Evolutionary conservation across 73 alveolate genomes (phyloP).

Genomic region (Paramecium pentaurelia): DNA sequence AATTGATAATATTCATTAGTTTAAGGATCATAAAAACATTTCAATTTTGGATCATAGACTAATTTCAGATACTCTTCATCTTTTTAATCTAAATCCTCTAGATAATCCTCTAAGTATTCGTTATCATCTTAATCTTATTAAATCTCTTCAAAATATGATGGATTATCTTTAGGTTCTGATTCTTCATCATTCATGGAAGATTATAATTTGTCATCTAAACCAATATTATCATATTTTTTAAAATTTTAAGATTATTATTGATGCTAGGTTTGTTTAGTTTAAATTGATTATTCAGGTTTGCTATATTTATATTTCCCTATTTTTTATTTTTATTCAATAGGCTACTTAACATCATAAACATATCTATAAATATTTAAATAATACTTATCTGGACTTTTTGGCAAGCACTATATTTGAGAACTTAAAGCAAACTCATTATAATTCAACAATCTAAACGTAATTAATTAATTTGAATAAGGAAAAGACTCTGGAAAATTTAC

Average conservation of each 20-base stretch:
- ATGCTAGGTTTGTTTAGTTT: background rate
- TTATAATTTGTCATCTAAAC: background rate
- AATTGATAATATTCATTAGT: constrained; percentile 22
- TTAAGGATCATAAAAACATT: constrained; percentile 43
- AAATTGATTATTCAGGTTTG: background rate
- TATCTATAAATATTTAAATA: background rate
- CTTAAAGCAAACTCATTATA: constrained; percentile 2
- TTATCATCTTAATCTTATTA: background rate
- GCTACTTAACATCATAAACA: background rate
- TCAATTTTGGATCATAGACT: background rate
- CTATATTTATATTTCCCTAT: background rate
- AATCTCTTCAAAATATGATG: background rate
- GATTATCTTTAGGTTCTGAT: background rate
- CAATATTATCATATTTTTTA: background rate
- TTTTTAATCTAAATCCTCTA: background rate
- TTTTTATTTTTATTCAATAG: background rate
- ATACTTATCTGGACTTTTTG: background rate
- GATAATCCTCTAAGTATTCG: background rate
- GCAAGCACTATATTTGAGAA: background rate
- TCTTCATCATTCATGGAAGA: background rate
- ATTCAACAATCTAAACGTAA: constrained; percentile 2
- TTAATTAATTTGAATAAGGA: constrained; percentile 37
- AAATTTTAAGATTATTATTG: background rate
- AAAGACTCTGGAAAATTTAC: constrained; percentile 52
- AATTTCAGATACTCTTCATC: background rate